phyloP scores from a whole-genome alignment of 371 early-diverging fungal species.

The Haplosporangium sp. region DNA sequence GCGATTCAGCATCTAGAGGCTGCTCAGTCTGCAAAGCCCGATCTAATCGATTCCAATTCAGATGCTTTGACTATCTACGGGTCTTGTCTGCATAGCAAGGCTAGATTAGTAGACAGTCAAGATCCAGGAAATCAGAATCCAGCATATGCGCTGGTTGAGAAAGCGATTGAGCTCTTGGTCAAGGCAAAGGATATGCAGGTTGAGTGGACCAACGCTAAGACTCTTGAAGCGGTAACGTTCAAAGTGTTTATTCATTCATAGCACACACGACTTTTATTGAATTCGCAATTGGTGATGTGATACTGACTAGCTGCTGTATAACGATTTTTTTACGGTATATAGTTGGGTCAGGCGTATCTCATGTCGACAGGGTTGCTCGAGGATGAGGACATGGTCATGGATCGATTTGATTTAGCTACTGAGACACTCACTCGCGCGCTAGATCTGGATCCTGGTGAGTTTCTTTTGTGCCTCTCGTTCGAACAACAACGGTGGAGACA shows the following conservation, averaged over 20 bases:
- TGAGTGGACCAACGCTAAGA: constrained; percentile 31
- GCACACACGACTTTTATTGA: not conserved
- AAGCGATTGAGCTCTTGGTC: constrained; percentile 37
- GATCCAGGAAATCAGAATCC: constrained; percentile 21
- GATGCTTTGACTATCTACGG: constrained; percentile 42
- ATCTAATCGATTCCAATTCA: constrained; percentile 25
- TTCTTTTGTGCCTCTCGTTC: not conserved
- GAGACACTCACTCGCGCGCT: constrained; percentile 46
- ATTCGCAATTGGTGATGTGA: not conserved
- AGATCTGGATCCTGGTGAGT: constrained; percentile 48
- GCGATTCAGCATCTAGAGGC: constrained; percentile 38
- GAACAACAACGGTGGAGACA: not conserved
- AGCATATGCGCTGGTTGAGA: constrained; percentile 20
- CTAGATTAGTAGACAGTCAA: constrained; percentile 25
- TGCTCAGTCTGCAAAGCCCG: constrained; percentile 18
- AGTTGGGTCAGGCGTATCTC: constrained; percentile 57
- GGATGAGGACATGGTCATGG: constrained; percentile 54
- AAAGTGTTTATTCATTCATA: too few relatives aligned
- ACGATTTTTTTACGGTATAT: not conserved
- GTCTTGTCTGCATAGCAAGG: constrained; percentile 40
- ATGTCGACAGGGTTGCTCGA: constrained; percentile 48
- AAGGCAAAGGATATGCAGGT: constrained; percentile 44
- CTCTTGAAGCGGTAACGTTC: constrained; percentile 40
- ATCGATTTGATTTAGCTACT: constrained; percentile 49
- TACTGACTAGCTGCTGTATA: not conserved